A percentile compares a stretch with the other conserved stretches of the same genome.
Conservation (phyloP, 345 rosid genomes). For the Conringia planisiliqua region DNA sequence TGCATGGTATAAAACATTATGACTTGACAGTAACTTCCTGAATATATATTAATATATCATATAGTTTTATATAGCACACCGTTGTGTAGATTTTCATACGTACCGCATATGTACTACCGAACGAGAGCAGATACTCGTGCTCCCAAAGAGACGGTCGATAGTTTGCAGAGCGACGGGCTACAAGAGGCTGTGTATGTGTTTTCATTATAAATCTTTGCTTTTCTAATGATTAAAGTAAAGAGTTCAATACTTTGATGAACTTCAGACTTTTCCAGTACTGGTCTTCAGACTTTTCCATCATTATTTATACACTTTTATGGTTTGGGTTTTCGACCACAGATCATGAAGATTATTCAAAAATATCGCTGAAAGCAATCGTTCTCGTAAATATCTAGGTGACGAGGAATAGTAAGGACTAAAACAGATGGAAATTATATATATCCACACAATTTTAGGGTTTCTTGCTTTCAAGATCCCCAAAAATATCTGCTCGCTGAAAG, state of each 20-base stretch:
- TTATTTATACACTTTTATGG: constrained; percentile 7
- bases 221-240: background rate
- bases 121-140: constrained; percentile 36
- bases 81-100: background rate
- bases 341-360: too few species aligned
- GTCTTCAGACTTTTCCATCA: background rate
- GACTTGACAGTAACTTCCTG: background rate
- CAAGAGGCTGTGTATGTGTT: constrained; percentile 10
- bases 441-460: background rate
- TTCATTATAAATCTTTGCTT: background rate
- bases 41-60: background rate
- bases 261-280: background rate
- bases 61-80: background rate
- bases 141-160: constrained; percentile 37
- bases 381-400: background rate
- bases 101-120: constrained; percentile 20
- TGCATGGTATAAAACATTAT: constrained; percentile 3
- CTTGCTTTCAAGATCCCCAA: background rate
- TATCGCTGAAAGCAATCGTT: background rate
- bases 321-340: constrained; percentile 10
- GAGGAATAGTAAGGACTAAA: too few species aligned
- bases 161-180: constrained; percentile 32
- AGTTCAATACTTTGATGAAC: background rate
- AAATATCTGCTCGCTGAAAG: background rate
- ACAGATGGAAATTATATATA: too few species aligned